Evolutionary conservation across 257 asterid genomes (phyloP).

Genomic region (Galeopsis tetrahit): DNA sequence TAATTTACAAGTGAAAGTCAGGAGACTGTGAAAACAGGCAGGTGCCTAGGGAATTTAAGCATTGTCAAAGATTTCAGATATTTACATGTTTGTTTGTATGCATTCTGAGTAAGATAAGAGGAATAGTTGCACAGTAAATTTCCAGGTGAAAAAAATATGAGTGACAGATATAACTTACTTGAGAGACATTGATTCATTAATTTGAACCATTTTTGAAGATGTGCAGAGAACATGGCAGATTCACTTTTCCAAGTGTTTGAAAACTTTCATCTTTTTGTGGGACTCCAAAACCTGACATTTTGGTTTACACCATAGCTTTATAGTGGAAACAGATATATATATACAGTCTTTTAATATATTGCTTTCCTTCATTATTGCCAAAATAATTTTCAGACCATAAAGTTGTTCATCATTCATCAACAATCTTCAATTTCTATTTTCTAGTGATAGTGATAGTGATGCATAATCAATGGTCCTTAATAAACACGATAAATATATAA

Average conservation of each 20-base stretch:
- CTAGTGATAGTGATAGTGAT: background rate
- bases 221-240: conserved; percentile 43
- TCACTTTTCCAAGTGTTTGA: conserved; percentile 43
- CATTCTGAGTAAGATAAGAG: conserved; percentile 17
- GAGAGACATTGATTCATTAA: conserved; percentile 32
- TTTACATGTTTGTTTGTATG: conserved; percentile 32
- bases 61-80: conserved; percentile 7
- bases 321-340: conserved; percentile 30
- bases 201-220: conserved; percentile 36
- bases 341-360: conserved; percentile 32
- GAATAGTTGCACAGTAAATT: conserved; percentile 21
- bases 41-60: conserved; percentile 32
- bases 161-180: conserved; percentile 15
- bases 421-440: conserved; percentile 27
- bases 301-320: conserved; percentile 40
- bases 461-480: background rate
- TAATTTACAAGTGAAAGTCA: background rate
- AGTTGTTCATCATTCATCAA: conserved; percentile 44
- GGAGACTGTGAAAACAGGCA: conserved; percentile 28
- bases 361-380: conserved; percentile 38
- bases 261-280: conserved; percentile 47
- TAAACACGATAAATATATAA: background rate
- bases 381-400: conserved; percentile 37
- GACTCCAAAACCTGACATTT: conserved; percentile 54
- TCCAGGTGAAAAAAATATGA: conserved; percentile 17